Evolutionary conservation across 257 asterid genomes (phyloP).

Genomic region (Nicotiana undulata): DNA sequence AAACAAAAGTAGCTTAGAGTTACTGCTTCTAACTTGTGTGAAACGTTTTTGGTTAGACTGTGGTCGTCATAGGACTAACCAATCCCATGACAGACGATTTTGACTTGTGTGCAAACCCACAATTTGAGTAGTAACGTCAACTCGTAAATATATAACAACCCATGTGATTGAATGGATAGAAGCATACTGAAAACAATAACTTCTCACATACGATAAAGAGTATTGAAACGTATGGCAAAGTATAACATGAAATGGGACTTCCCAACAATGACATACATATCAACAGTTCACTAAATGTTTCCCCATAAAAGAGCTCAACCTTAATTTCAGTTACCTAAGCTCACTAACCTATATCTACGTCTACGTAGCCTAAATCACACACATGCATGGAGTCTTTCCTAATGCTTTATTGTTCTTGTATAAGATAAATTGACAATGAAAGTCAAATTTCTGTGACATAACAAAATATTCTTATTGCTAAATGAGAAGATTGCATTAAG

Average conservation of each 20-base stretch:
- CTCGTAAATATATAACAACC: no score
- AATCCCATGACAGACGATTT: no score
- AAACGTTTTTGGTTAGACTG: no score
- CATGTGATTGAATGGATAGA: no score
- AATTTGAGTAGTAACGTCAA: no score
- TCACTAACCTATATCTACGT: not conserved
- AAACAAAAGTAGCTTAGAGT: not conserved
- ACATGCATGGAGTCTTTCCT: not conserved
- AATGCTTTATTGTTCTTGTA: not conserved
- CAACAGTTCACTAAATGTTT: not conserved
- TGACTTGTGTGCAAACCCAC: no score
- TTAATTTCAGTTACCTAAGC: not conserved
- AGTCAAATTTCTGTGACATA: not conserved
- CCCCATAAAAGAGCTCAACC: not conserved
- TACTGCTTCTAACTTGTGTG: not conserved
- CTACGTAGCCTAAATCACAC: not conserved
- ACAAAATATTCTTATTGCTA: constrained; percentile 5
- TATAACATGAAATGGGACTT: not conserved
- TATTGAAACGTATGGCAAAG: not conserved
- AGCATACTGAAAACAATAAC: no score
- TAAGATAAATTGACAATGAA: not conserved
- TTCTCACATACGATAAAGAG: not conserved
- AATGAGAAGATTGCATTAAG: not conserved
- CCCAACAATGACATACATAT: not conserved
- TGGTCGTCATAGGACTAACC: no score